Evolutionary conservation across 306 rosid species (phyloP).

Genomic region (Dalbergia cochinchinensis): DNA sequence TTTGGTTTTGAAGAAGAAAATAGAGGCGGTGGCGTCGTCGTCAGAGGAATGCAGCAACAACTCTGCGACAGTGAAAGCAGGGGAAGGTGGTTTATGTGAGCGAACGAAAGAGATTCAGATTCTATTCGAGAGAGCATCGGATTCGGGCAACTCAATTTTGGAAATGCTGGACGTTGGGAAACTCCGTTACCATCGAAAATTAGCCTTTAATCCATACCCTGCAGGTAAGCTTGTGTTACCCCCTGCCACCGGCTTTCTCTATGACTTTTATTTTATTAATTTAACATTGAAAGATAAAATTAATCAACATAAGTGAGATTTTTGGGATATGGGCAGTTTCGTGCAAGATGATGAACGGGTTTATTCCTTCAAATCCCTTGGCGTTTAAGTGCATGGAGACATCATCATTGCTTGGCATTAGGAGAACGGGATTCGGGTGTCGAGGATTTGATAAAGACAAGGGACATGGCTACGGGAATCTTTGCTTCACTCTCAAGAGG

Average conservation of each 20-base stretch:
- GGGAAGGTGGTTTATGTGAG: constrained; percentile 56
- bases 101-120: constrained; percentile 66
- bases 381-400: constrained; percentile 42
- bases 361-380: constrained; percentile 33
- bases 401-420: constrained; percentile 23
- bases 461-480: constrained; percentile 45
- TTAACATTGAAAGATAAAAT: constrained; percentile 7
- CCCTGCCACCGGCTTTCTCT: no score
- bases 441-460: constrained; percentile 48
- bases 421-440: constrained; percentile 31
- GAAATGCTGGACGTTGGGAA: constrained; percentile 64
- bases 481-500: constrained; percentile 67
- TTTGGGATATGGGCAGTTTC: constrained; percentile 52
- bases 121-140: constrained; percentile 69
- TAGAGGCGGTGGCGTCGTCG: not conserved
- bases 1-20: constrained; percentile 24
- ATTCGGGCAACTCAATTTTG: constrained; percentile 65
- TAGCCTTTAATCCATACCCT: constrained; percentile 40
- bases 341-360: constrained; percentile 56
- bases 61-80: constrained; percentile 21
- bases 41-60: constrained; percentile 45
- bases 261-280: not conserved
- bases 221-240: constrained; percentile 51
- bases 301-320: not conserved
- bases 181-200: constrained; percentile 56